These are phyloP conservation scores for Ophiocordyceps camponoti-floridani DNA, from an alignment of 2,329 filamentous ascomycete species.

Conservation along the genomic window DNA sequence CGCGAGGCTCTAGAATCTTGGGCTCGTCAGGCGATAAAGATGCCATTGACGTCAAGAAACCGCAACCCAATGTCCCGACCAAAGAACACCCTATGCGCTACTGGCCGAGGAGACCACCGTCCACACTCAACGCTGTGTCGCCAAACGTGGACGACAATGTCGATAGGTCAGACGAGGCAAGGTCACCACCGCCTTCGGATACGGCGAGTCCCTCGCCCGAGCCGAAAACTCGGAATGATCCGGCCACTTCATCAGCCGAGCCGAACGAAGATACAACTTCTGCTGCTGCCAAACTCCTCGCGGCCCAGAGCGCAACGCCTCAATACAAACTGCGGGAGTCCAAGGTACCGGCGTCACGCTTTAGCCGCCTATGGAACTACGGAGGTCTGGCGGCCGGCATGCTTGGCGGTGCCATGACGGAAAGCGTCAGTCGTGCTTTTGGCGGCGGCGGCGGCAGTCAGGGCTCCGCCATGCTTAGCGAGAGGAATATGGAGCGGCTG, in stretches of 20 bases:
- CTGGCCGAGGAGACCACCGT: constrained; percentile 12
- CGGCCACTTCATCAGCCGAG: neutral
- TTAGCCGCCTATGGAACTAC: constrained; percentile 89
- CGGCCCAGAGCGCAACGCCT: constrained; percentile 7
- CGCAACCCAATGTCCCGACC: constrained; percentile 6
- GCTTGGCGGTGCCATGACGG: constrained; percentile 79
- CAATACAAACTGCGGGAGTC: constrained; percentile 69
- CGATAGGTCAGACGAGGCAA: neutral
- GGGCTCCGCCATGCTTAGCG: constrained; percentile 74
- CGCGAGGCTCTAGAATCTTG: constrained; percentile 25
- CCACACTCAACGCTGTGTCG: constrained; percentile 1
- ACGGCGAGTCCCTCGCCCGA: neutral
- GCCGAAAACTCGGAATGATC: neutral
- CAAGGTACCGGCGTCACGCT: constrained; percentile 68
- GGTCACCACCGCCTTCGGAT: neutral
- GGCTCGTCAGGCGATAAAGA: constrained; percentile 15
- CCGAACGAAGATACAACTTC: constrained; percentile 2
- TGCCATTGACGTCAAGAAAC: constrained; percentile 1
- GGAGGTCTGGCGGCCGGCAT: constrained; percentile 84
- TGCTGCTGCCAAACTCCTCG: constrained; percentile 11
- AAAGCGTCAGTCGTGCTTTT: constrained; percentile 64
- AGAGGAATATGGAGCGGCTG: constrained; percentile 80
- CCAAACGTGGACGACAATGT: neutral
- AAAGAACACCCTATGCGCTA: constrained; percentile 20
- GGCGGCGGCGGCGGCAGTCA: constrained; percentile 34